These are phyloP conservation scores for Chlorella sorokiniana DNA, from an alignment of 139 green algal genomes.

Conservation along the genomic window DNA sequence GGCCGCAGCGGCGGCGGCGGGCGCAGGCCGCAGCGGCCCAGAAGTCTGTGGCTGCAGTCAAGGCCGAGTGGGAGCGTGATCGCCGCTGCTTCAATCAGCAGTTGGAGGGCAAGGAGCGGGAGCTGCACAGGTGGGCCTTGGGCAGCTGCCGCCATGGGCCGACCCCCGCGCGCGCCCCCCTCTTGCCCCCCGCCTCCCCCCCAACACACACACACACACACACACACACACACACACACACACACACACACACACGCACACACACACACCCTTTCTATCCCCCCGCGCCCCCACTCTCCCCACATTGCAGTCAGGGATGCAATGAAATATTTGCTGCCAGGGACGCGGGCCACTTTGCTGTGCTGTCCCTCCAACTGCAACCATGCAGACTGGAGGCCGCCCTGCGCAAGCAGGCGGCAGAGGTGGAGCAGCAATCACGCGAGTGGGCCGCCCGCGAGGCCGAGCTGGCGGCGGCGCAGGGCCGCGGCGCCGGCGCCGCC, in stretches of 20 bases:
- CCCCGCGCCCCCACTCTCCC: too few species aligned
- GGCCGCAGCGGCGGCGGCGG: not conserved
- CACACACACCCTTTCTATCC: too few species aligned
- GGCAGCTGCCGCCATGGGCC: too few species aligned
- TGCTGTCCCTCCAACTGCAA: not conserved
- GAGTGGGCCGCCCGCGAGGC: constrained; percentile 3
- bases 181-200: too few species aligned
- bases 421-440: not conserved
- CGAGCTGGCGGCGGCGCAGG: not conserved
- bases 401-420: constrained; percentile 3
- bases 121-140: constrained; percentile 24
- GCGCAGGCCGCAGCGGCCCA: constrained; percentile 27
- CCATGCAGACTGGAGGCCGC: constrained; percentile 10
- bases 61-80: constrained; percentile 21
- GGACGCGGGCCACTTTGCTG: too few species aligned
- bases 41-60: constrained; percentile 9
- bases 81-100: constrained; percentile 21
- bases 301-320: too few species aligned
- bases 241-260: too few species aligned
- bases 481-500: not conserved
- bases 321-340: too few species aligned
- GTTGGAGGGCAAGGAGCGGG: constrained; percentile 12
- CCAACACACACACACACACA: too few species aligned
- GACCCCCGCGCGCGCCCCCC: too few species aligned
- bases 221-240: too few species aligned